Evolutionary conservation across 1,284 basidiomycete genomes (phyloP).

Genomic region (Golubevia pallescens): DNA sequence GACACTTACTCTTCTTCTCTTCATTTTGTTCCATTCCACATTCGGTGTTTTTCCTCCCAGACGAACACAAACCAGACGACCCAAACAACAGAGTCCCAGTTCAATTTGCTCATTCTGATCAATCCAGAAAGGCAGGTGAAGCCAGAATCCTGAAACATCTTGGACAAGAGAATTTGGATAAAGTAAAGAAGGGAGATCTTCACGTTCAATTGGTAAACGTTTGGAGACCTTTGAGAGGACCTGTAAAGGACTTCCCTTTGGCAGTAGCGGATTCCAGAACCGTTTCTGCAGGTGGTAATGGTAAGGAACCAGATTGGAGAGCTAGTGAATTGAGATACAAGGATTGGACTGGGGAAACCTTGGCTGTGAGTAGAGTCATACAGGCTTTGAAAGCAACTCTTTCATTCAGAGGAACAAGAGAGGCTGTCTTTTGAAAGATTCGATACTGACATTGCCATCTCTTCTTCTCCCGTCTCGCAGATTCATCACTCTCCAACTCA

Average conservation of each 20-base stretch:
- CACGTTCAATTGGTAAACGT: conserved; percentile 76
- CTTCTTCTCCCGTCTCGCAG: conserved; percentile 67
- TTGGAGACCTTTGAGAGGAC: conserved; percentile 72
- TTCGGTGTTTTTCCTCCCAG: too few species aligned
- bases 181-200: conserved; percentile 30
- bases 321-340: conserved; percentile 30
- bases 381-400: too few species aligned
- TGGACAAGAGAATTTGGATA: conserved; percentile 30
- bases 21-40: too few species aligned
- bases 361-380: conserved; percentile 14
- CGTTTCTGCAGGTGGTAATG: conserved; percentile 63
- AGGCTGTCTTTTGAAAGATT: not conserved
- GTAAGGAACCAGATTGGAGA: conserved; percentile 31
- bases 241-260: conserved; percentile 71
- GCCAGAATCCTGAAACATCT: conserved; percentile 38
- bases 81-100: conserved; percentile 38
- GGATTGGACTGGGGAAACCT: conserved; percentile 38
- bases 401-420: not conserved
- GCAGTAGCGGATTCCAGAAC: conserved; percentile 72
- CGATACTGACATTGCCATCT: conserved; percentile 67
- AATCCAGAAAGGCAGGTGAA: conserved; percentile 38
- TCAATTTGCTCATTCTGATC: conserved; percentile 31
- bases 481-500: conserved; percentile 38
- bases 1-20: too few species aligned
- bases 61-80: conserved; percentile 24